Evolutionary conservation across 768 basidiomycete species (phyloP), one percentile per base, ranked within the genome.

Genomic region (Agaricus blazei): DNA sequence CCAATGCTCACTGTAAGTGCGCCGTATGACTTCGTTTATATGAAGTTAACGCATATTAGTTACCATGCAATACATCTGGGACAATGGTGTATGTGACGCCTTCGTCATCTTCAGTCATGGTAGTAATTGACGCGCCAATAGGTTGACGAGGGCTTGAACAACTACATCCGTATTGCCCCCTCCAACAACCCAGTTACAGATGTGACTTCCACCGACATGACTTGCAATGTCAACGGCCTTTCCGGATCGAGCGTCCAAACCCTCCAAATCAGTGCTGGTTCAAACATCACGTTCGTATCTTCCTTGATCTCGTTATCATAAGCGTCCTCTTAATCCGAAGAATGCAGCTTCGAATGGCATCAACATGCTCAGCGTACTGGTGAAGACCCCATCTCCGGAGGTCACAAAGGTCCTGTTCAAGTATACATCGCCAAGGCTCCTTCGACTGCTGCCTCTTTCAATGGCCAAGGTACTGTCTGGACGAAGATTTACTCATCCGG

Each of bases 151-250:
- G 79, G 79, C 1, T 64, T 64, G 34, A 80, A 80, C 66, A 73
- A 60, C 28, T 72, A 70, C 60, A 64, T 80, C 47, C 78, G 79
- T 48, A 61, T 80, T 23, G 68, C 75, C 8, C 79, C 79, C 14
- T 80, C 63, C 67, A 81, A 81, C 68, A 80, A 79, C 62, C 79
- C 79, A 12, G 78, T 80, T 43, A 78, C 77, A 29, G 79, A 81
- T 54, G 79, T 81, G 24, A 78, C 77, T 26, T 78, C 76, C 24
- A 80, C 65, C 3, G 79, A 80, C 61, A 55, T 80, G 19, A 79
- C 77, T 26, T 80, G 79, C 71, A 80, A 80, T 58, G 79, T 80
- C 55, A 72, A 72, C 55, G 79, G 79, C 7, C 67, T 73, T 12
- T 69, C 72, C 1, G 52, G 53, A 19, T 53, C 67, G 7, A 72